Percentiles rank a stretch among this genome's conserved stretches.
Evolutionary conservation across 768 basidiomycete genomes (phyloP).

Genomic region (Lactarius quietus): DNA sequence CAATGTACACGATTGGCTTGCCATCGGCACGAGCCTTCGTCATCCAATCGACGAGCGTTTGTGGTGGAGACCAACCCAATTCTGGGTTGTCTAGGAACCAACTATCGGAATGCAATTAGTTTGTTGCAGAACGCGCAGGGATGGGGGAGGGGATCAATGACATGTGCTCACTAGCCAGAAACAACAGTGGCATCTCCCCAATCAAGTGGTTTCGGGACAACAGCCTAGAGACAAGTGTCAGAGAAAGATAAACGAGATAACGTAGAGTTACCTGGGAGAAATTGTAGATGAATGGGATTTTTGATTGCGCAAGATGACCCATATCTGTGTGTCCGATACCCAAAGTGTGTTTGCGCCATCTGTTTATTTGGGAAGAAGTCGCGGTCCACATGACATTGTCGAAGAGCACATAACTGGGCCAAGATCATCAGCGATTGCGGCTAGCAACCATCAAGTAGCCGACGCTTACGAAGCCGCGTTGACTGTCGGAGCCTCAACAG

Average conservation of each 20-base stretch:
- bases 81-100: slow-evolving; percentile 69
- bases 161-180: slow-evolving; percentile 48
- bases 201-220: slow-evolving; percentile 65
- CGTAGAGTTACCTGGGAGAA: slow-evolving; percentile 47
- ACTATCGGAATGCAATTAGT: slow-evolving; percentile 32
- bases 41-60: slow-evolving; percentile 52
- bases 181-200: slow-evolving; percentile 57
- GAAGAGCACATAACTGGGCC: slow-evolving; percentile 52
- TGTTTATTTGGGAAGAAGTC: slow-evolving; percentile 60
- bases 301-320: slow-evolving; percentile 53
- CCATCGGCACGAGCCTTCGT: slow-evolving; percentile 48
- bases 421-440: background rate
- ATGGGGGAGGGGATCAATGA: background rate
- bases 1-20: slow-evolving; percentile 66
- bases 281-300: slow-evolving; percentile 63
- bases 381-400: slow-evolving; percentile 68
- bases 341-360: slow-evolving; percentile 54
- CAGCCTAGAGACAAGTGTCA: slow-evolving; percentile 35
- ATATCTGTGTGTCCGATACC: slow-evolving; percentile 53
- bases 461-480: slow-evolving; percentile 51
- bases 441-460: background rate
- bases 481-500: slow-evolving; percentile 59
- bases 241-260: background rate
- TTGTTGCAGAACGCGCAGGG: background rate
- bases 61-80: slow-evolving; percentile 51